These are phyloP conservation scores for Parsonsia alboflavescens DNA, from an alignment of 257 asterid species.

Conservation along the genomic window DNA sequence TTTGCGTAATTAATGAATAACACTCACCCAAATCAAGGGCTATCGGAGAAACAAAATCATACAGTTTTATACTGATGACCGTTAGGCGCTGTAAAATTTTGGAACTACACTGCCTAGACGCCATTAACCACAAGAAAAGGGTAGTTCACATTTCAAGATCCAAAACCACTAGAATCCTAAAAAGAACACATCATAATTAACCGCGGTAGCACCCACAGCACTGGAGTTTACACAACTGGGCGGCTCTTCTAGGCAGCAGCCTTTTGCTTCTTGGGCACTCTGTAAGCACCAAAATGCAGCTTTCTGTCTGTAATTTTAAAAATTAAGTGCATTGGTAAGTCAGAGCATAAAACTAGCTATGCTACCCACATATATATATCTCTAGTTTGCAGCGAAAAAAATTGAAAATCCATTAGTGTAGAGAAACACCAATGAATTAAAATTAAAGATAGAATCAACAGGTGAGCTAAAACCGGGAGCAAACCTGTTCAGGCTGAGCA, in stretches of 20 bases:
- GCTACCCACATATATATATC: too few relatives aligned
- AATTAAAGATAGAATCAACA: background rate
- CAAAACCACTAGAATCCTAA: background rate
- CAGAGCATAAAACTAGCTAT: too few relatives aligned
- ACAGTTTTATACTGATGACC: background rate
- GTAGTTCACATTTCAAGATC: background rate
- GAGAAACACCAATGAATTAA: too few relatives aligned
- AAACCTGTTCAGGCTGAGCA: conserved; percentile 98
- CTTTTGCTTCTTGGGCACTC: conserved; percentile 72
- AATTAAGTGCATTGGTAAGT: too few relatives aligned
- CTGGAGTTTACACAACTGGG: background rate
- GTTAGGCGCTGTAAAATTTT: too few relatives aligned
- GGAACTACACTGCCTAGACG: background rate
- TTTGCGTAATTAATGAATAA: too few relatives aligned
- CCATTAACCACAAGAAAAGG: background rate
- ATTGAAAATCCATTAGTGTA: too few relatives aligned
- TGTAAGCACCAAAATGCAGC: conserved; percentile 43
- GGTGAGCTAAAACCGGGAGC: background rate
- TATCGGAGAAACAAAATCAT: too few relatives aligned
- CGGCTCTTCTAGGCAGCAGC: conserved; percentile 23
- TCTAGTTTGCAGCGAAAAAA: background rate
- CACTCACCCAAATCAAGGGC: too few relatives aligned
- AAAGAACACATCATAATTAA: background rate
- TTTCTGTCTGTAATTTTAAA: too few relatives aligned
- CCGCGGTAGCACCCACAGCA: background rate